Percentiles rank a stretch among this genome's conserved stretches.
These are phyloP conservation scores for Galerina marginata DNA, from an alignment of 768 basidiomycete genomes.

Conservation along the genomic window DNA sequence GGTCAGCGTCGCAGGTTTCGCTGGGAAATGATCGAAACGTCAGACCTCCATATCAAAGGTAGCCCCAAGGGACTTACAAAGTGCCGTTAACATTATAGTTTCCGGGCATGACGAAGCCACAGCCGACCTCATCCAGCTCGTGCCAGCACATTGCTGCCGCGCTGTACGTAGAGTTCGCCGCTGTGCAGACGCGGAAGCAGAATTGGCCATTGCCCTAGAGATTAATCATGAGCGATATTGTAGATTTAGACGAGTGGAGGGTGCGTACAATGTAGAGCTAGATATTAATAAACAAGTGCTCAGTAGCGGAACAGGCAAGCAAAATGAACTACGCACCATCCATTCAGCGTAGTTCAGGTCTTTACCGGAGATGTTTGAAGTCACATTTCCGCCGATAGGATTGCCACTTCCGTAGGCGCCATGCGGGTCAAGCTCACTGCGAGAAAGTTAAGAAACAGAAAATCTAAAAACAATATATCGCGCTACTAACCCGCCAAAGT, in stretches of 20 bases:
- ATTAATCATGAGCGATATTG: neutral
- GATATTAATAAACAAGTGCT: neutral
- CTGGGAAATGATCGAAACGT: conserved; percentile 20
- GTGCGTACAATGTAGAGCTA: conserved; percentile 37
- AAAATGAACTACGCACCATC: conserved; percentile 39
- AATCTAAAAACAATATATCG: neutral
- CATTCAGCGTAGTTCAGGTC: conserved; percentile 45
- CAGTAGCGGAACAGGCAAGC: neutral
- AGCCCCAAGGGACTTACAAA: conserved; percentile 35
- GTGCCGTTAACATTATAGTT: conserved; percentile 48
- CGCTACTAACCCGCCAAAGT: conserved; percentile 42
- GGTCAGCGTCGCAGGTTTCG: conserved; percentile 49
- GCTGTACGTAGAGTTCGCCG: conserved; percentile 48
- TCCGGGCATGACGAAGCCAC: conserved; percentile 52
- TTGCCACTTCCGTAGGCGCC: conserved; percentile 47
- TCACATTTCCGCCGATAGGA: conserved; percentile 52
- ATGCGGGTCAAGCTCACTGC: conserved; percentile 50
- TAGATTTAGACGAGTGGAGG: neutral
- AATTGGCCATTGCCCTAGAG: conserved; percentile 41
- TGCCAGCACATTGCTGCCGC: conserved; percentile 51
- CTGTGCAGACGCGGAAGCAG: conserved; percentile 48
- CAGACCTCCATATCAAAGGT: neutral
- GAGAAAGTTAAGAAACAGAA: neutral
- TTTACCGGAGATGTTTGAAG: conserved; percentile 44
- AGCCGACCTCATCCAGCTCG: conserved; percentile 51